Conservation (phyloP, 2,329 filamentous ascomycete species). For the Whalleya microplaca region DNA sequence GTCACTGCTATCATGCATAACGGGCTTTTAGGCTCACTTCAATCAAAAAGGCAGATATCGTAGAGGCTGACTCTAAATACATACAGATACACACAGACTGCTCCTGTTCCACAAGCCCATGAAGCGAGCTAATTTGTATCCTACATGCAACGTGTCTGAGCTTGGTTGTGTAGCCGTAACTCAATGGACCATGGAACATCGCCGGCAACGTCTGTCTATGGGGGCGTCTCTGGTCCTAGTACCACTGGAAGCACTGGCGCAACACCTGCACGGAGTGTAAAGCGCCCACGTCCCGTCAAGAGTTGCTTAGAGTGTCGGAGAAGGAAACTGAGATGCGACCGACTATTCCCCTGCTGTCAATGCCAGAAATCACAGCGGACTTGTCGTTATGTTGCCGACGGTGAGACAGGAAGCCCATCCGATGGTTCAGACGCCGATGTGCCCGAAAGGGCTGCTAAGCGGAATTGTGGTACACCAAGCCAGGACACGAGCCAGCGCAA, state of each 20-base stretch:
- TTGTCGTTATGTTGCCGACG: constrained; percentile 57
- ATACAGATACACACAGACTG: neutral
- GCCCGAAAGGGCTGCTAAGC: constrained; percentile 31
- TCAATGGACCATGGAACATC: constrained; percentile 26
- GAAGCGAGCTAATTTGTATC: constrained; percentile 10
- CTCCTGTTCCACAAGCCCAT: constrained; percentile 11
- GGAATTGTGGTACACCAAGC: constrained; percentile 20
- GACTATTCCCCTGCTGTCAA: constrained; percentile 59
- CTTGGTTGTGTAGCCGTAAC: constrained; percentile 2
- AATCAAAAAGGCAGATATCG: neutral
- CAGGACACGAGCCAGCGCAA: constrained; percentile 24
- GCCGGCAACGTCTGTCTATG: constrained; percentile 17
- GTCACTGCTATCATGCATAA: neutral
- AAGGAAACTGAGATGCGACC: constrained; percentile 62
- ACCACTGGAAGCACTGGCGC: constrained; percentile 15
- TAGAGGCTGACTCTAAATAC: neutral
- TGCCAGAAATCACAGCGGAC: constrained; percentile 59
- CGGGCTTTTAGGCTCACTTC: neutral
- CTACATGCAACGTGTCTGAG: constrained; percentile 6
- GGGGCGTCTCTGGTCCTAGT: constrained; percentile 19
- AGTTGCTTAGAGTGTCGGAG: constrained; percentile 39
- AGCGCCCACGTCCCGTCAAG: constrained; percentile 36
- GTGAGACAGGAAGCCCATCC: constrained; percentile 51
- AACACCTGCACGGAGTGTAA: constrained; percentile 29
- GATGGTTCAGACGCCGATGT: constrained; percentile 49